A percentile compares a stretch with the other conserved stretches of the same genome.
These are phyloP conservation scores for Pleurotus giganteus DNA, from an alignment of 768 basidiomycete genomes.

Conservation along the genomic window DNA sequence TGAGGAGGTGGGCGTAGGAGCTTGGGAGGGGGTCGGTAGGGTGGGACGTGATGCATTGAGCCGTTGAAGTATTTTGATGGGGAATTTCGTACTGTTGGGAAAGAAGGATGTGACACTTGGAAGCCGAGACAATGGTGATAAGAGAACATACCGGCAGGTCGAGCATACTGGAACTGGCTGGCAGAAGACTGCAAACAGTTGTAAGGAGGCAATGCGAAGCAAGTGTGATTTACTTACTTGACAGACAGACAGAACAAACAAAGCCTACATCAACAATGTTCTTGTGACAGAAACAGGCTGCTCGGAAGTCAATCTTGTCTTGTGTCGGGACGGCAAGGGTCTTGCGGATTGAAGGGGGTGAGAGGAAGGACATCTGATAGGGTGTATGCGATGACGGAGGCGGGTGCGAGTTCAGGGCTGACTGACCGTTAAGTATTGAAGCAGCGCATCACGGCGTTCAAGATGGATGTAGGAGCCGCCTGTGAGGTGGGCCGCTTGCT, in stretches of 20 bases:
- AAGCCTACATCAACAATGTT: conserved; percentile 95
- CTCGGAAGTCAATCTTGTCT: conserved; percentile 94
- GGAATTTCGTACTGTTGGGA: conserved; percentile 83
- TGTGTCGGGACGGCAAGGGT: conserved; percentile 85
- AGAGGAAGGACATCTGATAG: conserved; percentile 74
- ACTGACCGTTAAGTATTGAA: conserved; percentile 86
- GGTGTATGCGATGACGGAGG: conserved; percentile 3
- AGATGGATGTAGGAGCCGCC: conserved; percentile 91
- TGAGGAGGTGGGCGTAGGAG: conserved; percentile 8
- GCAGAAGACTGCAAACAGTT: conserved; percentile 73
- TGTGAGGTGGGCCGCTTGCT: conserved; percentile 95
- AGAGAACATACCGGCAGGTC: conserved; percentile 76
- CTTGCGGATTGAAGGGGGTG: conserved; percentile 61
- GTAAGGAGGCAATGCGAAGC: conserved; percentile 12
- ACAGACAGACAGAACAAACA: conserved; percentile 97
- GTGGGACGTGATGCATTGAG: conserved; percentile 61
- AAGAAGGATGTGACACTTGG: conserved; percentile 7
- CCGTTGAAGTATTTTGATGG: conserved; percentile 86
- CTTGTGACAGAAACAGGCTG: conserved; percentile 99
- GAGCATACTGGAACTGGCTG: conserved; percentile 91
- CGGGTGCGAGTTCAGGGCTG: conserved; percentile 13
- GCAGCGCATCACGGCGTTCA: conserved; percentile 74
- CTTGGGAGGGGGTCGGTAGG: conserved; percentile 20
- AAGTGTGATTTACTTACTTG: conserved; percentile 58
- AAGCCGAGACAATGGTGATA: conserved; percentile 4